Evolutionary conservation across 768 basidiomycete genomes (phyloP).

Genomic region (Sporobolomyces pararoseus): DNA sequence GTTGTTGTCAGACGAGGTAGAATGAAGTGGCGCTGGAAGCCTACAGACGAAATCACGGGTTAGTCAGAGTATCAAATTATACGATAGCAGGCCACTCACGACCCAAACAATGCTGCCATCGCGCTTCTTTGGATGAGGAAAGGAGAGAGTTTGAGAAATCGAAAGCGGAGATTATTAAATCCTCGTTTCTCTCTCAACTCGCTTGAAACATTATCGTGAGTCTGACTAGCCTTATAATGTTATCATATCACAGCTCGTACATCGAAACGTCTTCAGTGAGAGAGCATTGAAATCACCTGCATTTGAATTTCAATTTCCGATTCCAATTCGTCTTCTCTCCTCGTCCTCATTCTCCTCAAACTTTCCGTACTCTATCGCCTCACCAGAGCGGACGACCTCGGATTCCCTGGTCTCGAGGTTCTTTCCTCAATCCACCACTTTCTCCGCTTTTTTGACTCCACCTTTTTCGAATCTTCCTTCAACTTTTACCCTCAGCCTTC

Average conservation of each 20-base stretch:
- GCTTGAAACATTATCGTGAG: neutral
- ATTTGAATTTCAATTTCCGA: neutral
- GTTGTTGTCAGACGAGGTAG: neutral
- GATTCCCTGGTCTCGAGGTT: too few relatives aligned
- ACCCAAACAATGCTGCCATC: conserved; percentile 29
- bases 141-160: neutral
- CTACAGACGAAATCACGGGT: neutral
- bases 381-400: too few relatives aligned
- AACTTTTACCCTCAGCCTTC: neutral
- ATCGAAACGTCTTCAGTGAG: neutral
- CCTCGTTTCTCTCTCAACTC: neutral
- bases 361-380: too few relatives aligned
- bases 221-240: too few relatives aligned
- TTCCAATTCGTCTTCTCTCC: neutral
- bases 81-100: conserved; percentile 13
- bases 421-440: too few relatives aligned
- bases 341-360: neutral
- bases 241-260: too few relatives aligned
- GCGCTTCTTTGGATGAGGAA: neutral
- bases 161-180: too few relatives aligned
- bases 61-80: too few relatives aligned
- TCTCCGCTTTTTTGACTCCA: too few relatives aligned
- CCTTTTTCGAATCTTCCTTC: neutral
- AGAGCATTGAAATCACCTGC: neutral
- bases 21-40: conserved; percentile 38